Percentiles rank a stretch among this genome's conserved stretches.
These are phyloP conservation scores for Limonium bicolor DNA, from an alignment of 148 eudicot species.

Conservation along the genomic window DNA sequence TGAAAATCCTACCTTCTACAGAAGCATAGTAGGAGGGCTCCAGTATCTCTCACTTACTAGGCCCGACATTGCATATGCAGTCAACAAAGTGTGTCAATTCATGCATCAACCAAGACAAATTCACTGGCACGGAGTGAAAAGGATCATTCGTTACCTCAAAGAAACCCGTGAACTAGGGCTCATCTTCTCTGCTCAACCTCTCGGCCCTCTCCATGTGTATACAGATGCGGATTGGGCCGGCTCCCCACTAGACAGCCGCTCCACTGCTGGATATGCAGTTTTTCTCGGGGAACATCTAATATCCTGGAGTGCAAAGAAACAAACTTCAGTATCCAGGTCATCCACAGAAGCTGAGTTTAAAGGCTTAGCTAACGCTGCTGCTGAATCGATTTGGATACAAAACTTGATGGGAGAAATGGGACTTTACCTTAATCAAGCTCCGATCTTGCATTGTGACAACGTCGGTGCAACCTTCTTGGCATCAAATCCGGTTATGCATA, in stretches of 20 bases:
- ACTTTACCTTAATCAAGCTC: not conserved
- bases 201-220: not conserved
- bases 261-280: not conserved
- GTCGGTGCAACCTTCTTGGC: not conserved
- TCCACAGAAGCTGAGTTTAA: not conserved
- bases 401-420: not conserved
- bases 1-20: not conserved
- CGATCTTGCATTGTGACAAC: not conserved
- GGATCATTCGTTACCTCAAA: not conserved
- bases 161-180: not conserved
- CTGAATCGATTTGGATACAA: too few relatives aligned
- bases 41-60: not conserved
- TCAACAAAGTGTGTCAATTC: not conserved
- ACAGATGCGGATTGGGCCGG: not conserved
- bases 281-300: not conserved
- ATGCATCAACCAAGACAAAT: not conserved
- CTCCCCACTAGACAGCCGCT: not conserved
- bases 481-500: not conserved
- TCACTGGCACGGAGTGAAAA: not conserved
- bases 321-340: not conserved
- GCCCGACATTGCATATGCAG: not conserved
- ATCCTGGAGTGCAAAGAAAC: not conserved
- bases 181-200: not conserved
- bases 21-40: not conserved
- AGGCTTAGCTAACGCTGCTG: not conserved